These are phyloP conservation scores for Gilbertella persicaria DNA, from an alignment of 371 early-diverging fungal species.

Conservation along the genomic window DNA sequence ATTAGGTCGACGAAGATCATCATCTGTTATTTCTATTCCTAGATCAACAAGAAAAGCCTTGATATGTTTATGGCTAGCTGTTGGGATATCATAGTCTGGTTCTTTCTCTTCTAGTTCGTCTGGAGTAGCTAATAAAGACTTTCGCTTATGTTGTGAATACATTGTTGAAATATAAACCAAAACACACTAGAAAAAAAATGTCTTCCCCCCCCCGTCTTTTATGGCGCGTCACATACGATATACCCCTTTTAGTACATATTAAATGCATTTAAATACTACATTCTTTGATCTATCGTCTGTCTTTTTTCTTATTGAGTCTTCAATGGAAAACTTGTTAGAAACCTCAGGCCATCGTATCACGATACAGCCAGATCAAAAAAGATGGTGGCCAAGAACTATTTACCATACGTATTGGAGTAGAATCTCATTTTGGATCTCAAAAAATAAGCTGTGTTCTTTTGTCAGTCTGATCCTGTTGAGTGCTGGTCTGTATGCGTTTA, in stretches of 20 bases:
- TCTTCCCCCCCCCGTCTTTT: too few species aligned
- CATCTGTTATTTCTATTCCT: slow-evolving; percentile 25
- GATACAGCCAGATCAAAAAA: neutral
- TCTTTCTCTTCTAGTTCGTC: neutral
- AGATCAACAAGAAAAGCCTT: slow-evolving; percentile 29
- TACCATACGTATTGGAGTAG: slow-evolving; percentile 2
- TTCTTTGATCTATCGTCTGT: neutral
- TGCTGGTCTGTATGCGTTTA: neutral
- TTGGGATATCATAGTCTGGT: neutral
- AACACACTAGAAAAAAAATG: too few species aligned
- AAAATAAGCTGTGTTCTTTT: neutral
- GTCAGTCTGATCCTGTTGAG: neutral
- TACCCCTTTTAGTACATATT: neutral
- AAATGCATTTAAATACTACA: neutral
- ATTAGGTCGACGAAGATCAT: neutral
- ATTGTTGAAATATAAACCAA: neutral
- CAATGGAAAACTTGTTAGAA: neutral
- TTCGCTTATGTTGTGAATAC: neutral
- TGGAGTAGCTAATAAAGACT: neutral
- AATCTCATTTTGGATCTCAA: neutral
- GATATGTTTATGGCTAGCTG: neutral
- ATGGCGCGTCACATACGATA: too few species aligned
- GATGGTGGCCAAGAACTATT: slow-evolving; percentile 4
- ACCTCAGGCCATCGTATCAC: neutral
- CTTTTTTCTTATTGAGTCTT: neutral